phyloP scores from a whole-genome alignment of 1,284 basidiomycete genomes.

The Apiotrichum domesticum region DNA sequence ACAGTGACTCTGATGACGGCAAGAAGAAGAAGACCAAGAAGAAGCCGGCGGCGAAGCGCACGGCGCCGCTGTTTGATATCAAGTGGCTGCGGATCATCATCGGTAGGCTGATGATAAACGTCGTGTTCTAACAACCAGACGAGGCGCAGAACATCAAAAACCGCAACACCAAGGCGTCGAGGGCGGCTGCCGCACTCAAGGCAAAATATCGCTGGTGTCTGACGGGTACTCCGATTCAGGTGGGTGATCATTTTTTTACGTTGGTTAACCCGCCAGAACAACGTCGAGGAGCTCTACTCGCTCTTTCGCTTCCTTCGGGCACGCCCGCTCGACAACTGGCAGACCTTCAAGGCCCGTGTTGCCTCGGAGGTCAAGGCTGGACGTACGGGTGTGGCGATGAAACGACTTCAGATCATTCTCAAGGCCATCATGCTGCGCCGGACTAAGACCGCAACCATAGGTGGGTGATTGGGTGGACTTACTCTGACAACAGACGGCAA shows the following conservation, averaged over 20 bases:
- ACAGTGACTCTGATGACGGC: conserved; percentile 40
- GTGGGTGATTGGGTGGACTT: conserved; percentile 19
- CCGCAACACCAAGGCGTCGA: conserved; percentile 69
- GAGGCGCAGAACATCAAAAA: conserved; percentile 99
- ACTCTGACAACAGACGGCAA: conserved; percentile 60
- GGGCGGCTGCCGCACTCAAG: conserved; percentile 71
- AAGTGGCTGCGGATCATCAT: conserved; percentile 83
- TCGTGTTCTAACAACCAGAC: conserved; percentile 52
- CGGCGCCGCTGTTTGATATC: conserved; percentile 67
- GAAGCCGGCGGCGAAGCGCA: conserved; percentile 35
- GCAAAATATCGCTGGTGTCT: conserved; percentile 82
- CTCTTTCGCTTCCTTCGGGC: conserved; percentile 83
- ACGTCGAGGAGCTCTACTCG: conserved; percentile 80
- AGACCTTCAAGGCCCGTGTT: conserved; percentile 71
- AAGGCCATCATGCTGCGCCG: conserved; percentile 85
- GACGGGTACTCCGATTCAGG: conserved; percentile 82
- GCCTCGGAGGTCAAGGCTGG: conserved; percentile 71
- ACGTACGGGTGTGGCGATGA: conserved; percentile 66
- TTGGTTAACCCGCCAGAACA: conserved; percentile 57
- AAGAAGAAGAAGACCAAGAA: conserved; percentile 43
- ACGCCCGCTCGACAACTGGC: conserved; percentile 73
- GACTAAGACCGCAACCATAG: conserved; percentile 68
- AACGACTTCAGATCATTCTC: conserved; percentile 74
- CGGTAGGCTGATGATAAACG: conserved; percentile 50
- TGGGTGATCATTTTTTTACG: conserved; percentile 15